Percentiles rank a stretch among this genome's conserved stretches.
These are phyloP conservation scores for Russula sp. DNA, from an alignment of 768 basidiomycete genomes.

Conservation along the genomic window DNA sequence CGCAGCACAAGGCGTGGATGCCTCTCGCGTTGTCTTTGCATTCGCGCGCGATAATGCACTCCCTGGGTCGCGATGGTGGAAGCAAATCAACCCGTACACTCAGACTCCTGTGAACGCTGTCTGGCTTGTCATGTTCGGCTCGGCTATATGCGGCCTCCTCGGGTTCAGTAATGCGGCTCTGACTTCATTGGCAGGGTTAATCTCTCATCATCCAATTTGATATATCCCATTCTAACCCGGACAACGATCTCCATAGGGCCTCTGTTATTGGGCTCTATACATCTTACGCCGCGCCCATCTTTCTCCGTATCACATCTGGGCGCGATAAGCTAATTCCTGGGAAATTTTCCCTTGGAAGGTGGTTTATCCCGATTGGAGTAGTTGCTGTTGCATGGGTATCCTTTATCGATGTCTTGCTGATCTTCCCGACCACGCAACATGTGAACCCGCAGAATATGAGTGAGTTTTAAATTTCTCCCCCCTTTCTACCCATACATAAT, in stretches of 20 bases:
- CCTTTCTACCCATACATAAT: neutral
- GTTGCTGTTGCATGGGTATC: constrained; percentile 61
- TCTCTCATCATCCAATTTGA: constrained; percentile 16
- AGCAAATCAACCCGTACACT: constrained; percentile 49
- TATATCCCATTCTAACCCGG: neutral
- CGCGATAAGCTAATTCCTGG: constrained; percentile 52
- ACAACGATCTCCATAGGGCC: constrained; percentile 37
- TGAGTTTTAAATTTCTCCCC: constrained; percentile 10
- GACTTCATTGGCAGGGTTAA: constrained; percentile 64
- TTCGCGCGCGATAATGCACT: constrained; percentile 71
- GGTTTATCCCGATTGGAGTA: constrained; percentile 53
- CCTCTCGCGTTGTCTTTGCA: constrained; percentile 69
- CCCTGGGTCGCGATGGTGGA: constrained; percentile 68
- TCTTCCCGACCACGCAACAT: constrained; percentile 35
- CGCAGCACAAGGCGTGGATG: constrained; percentile 69
- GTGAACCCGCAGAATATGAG: constrained; percentile 18
- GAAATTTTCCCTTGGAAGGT: constrained; percentile 53
- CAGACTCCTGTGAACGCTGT: constrained; percentile 72
- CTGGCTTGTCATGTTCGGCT: constrained; percentile 58
- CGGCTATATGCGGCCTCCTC: constrained; percentile 55
- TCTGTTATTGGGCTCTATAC: constrained; percentile 68
- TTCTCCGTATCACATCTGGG: constrained; percentile 66
- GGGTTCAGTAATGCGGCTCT: constrained; percentile 62
- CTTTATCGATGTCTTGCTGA: constrained; percentile 53
- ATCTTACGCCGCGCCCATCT: constrained; percentile 61